A percentile compares a stretch with the other conserved stretches of the same genome.
Conservation (phyloP, 1,284 basidiomycete genomes). For the Cryptococcus amylolentus region DNA sequence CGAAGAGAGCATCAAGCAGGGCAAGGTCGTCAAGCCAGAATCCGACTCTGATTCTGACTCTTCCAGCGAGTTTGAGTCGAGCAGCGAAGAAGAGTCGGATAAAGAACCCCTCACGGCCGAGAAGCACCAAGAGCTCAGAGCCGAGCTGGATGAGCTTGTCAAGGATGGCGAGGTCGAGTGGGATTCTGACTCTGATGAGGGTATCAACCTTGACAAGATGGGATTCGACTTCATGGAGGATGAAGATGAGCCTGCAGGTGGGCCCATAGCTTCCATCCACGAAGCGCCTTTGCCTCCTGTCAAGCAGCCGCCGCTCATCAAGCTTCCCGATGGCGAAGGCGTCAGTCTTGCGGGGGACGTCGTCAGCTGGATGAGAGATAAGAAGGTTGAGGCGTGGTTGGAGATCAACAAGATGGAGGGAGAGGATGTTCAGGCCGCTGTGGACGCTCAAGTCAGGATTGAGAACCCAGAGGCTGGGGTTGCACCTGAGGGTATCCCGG, state of each 20-base stretch:
- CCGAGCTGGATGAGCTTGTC: constrained; percentile 25
- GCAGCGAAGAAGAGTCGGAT: constrained; percentile 25
- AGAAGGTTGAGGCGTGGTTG: constrained; percentile 38
- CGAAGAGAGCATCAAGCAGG: constrained; percentile 28
- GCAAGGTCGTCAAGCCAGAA: constrained; percentile 1
- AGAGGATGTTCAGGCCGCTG: not conserved
- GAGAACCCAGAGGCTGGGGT: not conserved
- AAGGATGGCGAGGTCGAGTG: constrained; percentile 2
- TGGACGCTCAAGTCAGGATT: not conserved
- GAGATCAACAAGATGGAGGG: constrained; percentile 14
- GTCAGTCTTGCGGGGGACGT: constrained; percentile 49
- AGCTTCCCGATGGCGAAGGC: constrained; percentile 36
- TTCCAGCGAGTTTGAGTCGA: constrained; percentile 29
- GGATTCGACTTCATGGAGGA: constrained; percentile 20
- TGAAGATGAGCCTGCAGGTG: constrained; percentile 16
- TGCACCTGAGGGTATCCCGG: not conserved
- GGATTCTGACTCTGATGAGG: constrained; percentile 15
- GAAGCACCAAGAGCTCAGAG: constrained; percentile 22
- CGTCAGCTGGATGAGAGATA: constrained; percentile 48
- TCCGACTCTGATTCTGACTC: constrained; percentile 15
- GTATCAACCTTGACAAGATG: constrained; percentile 4
- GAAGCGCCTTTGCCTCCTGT: constrained; percentile 47
- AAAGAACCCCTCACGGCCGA: constrained; percentile 28
- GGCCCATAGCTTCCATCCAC: constrained; percentile 45
- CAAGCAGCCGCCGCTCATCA: constrained; percentile 36